A percentile compares a stretch with the other conserved stretches of the same genome.
Conservation (phyloP, 208 protist genomes). For the Phytomonas francai region DNA sequence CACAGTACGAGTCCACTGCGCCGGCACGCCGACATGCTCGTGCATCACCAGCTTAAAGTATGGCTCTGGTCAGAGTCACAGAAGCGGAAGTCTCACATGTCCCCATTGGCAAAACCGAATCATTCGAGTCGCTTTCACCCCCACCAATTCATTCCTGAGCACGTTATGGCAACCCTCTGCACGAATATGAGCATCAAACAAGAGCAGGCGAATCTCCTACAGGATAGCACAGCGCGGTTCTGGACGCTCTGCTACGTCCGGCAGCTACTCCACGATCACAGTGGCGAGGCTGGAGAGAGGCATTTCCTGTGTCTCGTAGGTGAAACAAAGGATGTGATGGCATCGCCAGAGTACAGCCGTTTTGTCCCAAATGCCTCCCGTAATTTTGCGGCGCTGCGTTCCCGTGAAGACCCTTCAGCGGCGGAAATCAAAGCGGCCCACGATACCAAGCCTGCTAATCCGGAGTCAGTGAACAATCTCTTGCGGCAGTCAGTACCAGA, state of each 20-base stretch:
- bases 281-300: conserved; percentile 11
- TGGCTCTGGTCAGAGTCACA: conserved; percentile 39
- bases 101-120: not conserved
- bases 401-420: not conserved
- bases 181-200: conserved; percentile 76
- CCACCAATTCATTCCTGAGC: conserved; percentile 51
- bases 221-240: conserved; percentile 75
- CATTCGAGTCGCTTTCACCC: conserved; percentile 5
- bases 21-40: conserved; percentile 86
- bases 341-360: conserved; percentile 52
- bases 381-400: not conserved
- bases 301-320: conserved; percentile 65
- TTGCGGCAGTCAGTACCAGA: conserved; percentile 11
- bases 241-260: conserved; percentile 38
- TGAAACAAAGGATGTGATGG: conserved; percentile 50
- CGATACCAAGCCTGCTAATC: conserved; percentile 2
- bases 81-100: not conserved
- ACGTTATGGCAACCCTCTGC: conserved; percentile 77
- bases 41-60: conserved; percentile 87
- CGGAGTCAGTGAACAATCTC: conserved; percentile 10
- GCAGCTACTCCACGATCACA: not conserved
- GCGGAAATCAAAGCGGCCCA: not conserved
- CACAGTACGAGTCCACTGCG: conserved; percentile 85
- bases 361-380: conserved; percentile 5
- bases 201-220: conserved; percentile 70